Evolutionary conservation across 345 rosid species (phyloP).

Genomic region (Heritiera littoralis): DNA sequence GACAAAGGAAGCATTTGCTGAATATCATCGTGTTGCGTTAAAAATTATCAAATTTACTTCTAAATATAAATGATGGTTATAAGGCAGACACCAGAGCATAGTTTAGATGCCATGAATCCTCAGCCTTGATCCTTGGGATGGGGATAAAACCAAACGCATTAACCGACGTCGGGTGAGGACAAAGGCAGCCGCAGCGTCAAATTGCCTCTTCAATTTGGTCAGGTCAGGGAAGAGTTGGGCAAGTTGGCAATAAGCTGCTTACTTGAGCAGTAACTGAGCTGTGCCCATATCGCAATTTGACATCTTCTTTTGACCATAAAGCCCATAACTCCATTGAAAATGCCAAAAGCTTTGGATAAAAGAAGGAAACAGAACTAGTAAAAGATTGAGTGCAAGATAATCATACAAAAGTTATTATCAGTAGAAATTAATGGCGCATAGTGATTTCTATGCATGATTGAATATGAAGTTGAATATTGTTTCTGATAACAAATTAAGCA

Average conservation of each 20-base stretch:
- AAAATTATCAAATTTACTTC: no score
- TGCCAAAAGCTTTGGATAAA: neutral
- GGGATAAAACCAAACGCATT: no score
- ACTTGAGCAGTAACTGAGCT: neutral
- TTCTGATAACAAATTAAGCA: neutral
- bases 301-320: neutral
- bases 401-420: neutral
- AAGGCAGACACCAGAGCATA: no score
- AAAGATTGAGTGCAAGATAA: slow-evolving; percentile 15
- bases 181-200: neutral
- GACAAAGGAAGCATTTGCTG: no score
- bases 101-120: no score
- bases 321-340: neutral
- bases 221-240: no score
- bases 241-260: no score
- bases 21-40: no score
- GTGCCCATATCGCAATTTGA: neutral
- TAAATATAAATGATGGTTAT: no score
- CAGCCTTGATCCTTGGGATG: no score
- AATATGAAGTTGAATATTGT: neutral
- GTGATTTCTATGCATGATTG: neutral
- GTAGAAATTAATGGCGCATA: neutral
- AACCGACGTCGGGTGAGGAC: no score
- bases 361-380: neutral
- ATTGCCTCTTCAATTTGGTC: neutral